Evolutionary conservation across 805 yeast species (phyloP).

Genomic region (Pichia eremophila): DNA sequence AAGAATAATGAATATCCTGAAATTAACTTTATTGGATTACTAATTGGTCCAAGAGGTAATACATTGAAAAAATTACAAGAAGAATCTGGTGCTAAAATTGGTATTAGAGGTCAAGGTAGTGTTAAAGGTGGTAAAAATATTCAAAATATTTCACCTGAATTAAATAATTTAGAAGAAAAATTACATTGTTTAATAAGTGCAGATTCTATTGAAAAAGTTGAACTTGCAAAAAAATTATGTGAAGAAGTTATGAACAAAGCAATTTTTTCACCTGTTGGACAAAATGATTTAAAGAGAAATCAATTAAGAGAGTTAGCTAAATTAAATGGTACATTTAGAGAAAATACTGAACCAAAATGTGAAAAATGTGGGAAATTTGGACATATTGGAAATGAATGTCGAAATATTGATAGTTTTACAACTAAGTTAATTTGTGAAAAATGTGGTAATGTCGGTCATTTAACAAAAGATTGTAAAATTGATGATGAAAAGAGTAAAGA

Average conservation of each 20-base stretch:
- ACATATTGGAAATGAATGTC: constrained; percentile 60
- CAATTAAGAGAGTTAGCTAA: constrained; percentile 90
- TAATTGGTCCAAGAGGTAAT: constrained; percentile 93
- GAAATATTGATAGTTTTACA: constrained; percentile 37
- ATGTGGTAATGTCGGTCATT: constrained; percentile 82
- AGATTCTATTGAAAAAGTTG: constrained; percentile 68
- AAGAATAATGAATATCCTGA: constrained; percentile 86
- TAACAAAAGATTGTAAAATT: constrained; percentile 74
- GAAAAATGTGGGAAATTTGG: constrained; percentile 58
- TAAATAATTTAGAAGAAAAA: constrained; percentile 63
- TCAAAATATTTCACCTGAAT: constrained; percentile 35
- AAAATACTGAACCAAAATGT: constrained; percentile 57
- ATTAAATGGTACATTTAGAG: constrained; percentile 84
- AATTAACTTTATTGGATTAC: constrained; percentile 82
- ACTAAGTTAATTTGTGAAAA: constrained; percentile 56
- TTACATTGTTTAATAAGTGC: constrained; percentile 83
- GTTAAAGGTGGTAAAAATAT: constrained; percentile 81
- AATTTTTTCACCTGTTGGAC: constrained; percentile 83
- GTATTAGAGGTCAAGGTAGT: constrained; percentile 91
- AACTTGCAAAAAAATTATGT: constrained; percentile 64
- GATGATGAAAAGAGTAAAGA: constrained; percentile 16
- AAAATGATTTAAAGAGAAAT: constrained; percentile 81
- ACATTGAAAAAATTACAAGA: constrained; percentile 74
- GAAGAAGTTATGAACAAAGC: constrained; percentile 75
- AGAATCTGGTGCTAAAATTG: constrained; percentile 81